Base-by-base conservation (phyloP, 2,329 filamentous ascomycete species). In the Diaporthe amygdali region DNA sequence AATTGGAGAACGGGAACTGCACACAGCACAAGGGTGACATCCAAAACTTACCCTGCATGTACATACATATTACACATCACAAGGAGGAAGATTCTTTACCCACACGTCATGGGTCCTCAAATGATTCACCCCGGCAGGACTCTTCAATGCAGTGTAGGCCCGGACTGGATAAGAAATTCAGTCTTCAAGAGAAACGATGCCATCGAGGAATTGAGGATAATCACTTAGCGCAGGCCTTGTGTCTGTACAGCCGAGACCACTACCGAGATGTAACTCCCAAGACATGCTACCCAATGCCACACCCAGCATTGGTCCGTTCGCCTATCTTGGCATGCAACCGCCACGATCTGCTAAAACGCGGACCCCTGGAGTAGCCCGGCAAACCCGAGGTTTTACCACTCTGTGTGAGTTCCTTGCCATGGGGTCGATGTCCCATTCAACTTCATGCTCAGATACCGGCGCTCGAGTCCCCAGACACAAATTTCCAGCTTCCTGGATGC, bases 291-390 rank as follows among this genome's bases (percentile, higher is more conserved):
- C 59, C 59, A 47, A 47, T 47, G 59, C 41, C 41, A 32, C 10
- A 27, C 32, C 59, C 30, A 27, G 27, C 41, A 47, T 47, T 44
- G 59, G 59, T 49, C 59, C 44, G 30, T 64, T 37, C 44, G 59
- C 49, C 59, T 64, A 49, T 64, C 59, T 64, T 64, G 59, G 59
- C 59, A 64, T 49, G 59, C 59, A 49, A 37, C 59, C 59, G 49
- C 37, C 59, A 64, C 14, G 14, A 30, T n/a, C 37, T 37, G n/a
- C 15, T 49, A 41, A 34, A 30, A 37, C 14, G 6, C 59, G 34
- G 41, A 5, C 30, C 59, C 59, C 59, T 64, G 59, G 41, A 9
- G 27, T 44, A 25, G 5, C 44, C 30, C 59, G 59, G 59, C 59
- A 64, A 64, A 49, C 12, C 59, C 59, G 59, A 64, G 30, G 59